These are phyloP conservation scores for Backusella parvicylindrica DNA, from an alignment of 192 early-diverging fungal species.

Conservation along the genomic window DNA sequence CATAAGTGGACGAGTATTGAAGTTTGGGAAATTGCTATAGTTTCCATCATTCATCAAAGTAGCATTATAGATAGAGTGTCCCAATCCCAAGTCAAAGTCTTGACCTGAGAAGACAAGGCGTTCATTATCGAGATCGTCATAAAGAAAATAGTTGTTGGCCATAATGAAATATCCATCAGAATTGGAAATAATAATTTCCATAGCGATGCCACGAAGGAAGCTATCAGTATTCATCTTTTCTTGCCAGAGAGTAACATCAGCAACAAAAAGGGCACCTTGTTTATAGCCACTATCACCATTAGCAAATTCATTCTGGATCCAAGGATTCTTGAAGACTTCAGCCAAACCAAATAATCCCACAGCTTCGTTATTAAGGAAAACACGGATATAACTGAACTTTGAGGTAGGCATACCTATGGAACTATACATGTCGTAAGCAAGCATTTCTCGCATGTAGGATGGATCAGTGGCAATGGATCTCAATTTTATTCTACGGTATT, in stretches of 20 bases:
- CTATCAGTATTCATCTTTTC: conserved; percentile 1
- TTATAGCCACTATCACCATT: conserved; percentile 22
- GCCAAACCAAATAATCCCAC: conserved; percentile 8
- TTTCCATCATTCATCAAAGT: not conserved
- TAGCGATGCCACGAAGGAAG: conserved; percentile 20
- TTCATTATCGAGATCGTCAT: conserved; percentile 5
- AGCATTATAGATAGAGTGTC: not conserved
- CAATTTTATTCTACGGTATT: conserved; percentile 1
- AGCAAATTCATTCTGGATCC: conserved; percentile 22
- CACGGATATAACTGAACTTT: not conserved
- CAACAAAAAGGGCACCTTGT: not conserved
- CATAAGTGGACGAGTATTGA: not conserved
- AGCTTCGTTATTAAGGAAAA: not conserved
- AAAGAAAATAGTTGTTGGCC: conserved; percentile 20
- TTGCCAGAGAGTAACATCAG: conserved; percentile 2
- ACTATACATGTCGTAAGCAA: not conserved
- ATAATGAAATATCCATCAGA: conserved; percentile 1
- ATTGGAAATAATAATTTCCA: conserved; percentile 8
- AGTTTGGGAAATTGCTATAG: not conserved
- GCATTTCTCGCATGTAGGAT: not conserved
- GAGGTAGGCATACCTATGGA: conserved; percentile 1
- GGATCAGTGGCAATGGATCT: conserved; percentile 5
- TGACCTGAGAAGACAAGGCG: conserved; percentile 1
- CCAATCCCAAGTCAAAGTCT: conserved; percentile 6
- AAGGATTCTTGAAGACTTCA: conserved; percentile 34